Conservation (phyloP, 257 asterid genomes). For the Solanum paucissectum region DNA sequence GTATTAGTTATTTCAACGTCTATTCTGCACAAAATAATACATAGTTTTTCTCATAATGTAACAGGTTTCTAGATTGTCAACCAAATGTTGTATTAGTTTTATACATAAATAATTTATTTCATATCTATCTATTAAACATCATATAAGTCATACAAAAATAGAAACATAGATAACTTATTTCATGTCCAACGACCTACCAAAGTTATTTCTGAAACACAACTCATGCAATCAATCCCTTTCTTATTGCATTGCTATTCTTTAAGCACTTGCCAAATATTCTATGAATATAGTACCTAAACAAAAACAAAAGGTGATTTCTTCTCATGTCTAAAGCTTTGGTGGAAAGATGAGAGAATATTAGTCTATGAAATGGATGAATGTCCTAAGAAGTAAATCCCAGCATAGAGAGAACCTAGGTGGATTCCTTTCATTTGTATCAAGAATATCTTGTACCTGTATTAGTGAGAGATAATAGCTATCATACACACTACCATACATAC, state of each 20-base stretch:
- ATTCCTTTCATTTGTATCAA: background rate
- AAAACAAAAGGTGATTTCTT: background rate
- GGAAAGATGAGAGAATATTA: background rate
- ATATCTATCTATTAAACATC: too few species aligned
- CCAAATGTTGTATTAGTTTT: background rate
- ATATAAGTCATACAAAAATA: background rate
- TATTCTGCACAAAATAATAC: too few species aligned
- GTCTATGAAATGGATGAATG: background rate
- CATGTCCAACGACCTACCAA: background rate
- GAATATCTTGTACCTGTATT: background rate
- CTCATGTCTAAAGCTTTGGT: background rate
- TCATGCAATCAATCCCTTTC: background rate
- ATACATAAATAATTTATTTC: background rate
- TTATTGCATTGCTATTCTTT: background rate
- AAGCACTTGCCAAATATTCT: background rate
- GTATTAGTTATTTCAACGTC: too few species aligned
- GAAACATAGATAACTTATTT: background rate
- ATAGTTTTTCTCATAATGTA: too few species aligned
- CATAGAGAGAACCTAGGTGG: background rate
- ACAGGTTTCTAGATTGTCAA: too few species aligned
- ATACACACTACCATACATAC: background rate
- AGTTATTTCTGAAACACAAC: background rate
- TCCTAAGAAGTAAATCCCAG: background rate
- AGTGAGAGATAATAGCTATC: background rate
- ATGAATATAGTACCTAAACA: background rate